These are phyloP conservation scores for Diospyros lotus DNA, from an alignment of 148 eudicot genomes.

Conservation along the genomic window DNA sequence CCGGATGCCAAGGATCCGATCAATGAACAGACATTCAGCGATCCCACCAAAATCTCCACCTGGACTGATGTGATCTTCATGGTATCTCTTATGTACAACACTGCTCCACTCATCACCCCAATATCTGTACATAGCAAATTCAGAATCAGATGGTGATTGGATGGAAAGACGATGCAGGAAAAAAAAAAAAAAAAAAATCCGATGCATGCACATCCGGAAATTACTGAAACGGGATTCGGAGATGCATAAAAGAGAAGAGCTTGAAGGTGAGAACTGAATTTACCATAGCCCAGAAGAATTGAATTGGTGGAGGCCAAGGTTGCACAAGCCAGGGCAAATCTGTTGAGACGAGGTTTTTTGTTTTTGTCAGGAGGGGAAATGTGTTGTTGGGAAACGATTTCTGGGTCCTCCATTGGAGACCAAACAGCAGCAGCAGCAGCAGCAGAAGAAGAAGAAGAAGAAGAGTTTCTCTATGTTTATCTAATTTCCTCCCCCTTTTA, in stretches of 20 bases:
- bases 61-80: conserved; percentile 46
- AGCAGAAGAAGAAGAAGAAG: no score
- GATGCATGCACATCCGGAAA: neutral
- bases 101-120: conserved; percentile 91
- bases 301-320: conserved; percentile 81
- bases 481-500: neutral
- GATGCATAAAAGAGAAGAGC: neutral
- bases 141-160: no score
- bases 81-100: conserved; percentile 54
- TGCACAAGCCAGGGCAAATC: conserved; percentile 66
- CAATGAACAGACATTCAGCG: conserved; percentile 63
- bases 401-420: conserved; percentile 24
- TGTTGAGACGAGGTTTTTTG: conserved; percentile 27
- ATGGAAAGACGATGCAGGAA: no score
- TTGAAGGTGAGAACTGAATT: neutral
- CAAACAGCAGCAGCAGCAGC: neutral
- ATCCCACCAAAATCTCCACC: conserved; percentile 66
- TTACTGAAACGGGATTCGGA: neutral
- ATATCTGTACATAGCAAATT: conserved; percentile 43
- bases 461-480: no score
- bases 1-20: conserved; percentile 78
- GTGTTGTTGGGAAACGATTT: conserved; percentile 18
- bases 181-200: neutral
- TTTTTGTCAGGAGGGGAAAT: neutral
- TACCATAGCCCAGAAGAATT: conserved; percentile 80